Conservation (phyloP, 139 green algal species). For the Pedinophyceae sp. region DNA sequence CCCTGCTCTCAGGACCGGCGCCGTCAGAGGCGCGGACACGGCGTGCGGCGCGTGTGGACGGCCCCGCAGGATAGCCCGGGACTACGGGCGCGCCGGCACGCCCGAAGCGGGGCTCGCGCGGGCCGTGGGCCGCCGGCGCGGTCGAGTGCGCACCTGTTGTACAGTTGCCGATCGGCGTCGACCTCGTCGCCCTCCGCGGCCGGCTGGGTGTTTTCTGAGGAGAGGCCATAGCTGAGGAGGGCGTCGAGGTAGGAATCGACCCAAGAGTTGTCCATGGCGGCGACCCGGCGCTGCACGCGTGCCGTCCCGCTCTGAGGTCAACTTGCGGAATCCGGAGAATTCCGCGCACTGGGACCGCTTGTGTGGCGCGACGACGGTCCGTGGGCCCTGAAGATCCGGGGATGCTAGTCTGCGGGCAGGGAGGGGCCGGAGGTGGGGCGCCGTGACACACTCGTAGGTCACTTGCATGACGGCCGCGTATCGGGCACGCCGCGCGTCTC, state of each 20-base stretch:
- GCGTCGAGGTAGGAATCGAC: conserved; percentile 66
- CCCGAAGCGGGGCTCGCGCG: conserved; percentile 1
- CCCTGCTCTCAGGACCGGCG: conserved; percentile 4
- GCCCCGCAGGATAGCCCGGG: neutral
- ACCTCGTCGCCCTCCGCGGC: conserved; percentile 9
- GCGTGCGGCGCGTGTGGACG: neutral
- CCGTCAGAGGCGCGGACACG: neutral
- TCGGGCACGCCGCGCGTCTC: too few relatives aligned
- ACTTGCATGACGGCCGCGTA: too few relatives aligned
- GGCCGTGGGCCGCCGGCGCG: neutral
- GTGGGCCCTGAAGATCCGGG: too few relatives aligned
- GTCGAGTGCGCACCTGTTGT: conserved; percentile 1
- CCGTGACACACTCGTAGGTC: too few relatives aligned
- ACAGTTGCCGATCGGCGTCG: conserved; percentile 24
- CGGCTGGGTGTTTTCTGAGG: conserved; percentile 26
- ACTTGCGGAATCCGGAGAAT: too few relatives aligned
- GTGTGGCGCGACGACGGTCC: too few relatives aligned
- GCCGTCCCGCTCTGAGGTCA: too few relatives aligned
- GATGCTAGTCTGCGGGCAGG: too few relatives aligned
- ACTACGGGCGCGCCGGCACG: too few relatives aligned
- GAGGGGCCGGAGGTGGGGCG: too few relatives aligned
- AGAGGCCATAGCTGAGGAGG: conserved; percentile 38
- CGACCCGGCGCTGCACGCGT: too few relatives aligned
- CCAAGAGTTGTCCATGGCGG: conserved; percentile 37
- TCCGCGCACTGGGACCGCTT: too few relatives aligned